Conservation (phyloP, 371 early-diverging fungal species). For the Batkoa obscura region DNA sequence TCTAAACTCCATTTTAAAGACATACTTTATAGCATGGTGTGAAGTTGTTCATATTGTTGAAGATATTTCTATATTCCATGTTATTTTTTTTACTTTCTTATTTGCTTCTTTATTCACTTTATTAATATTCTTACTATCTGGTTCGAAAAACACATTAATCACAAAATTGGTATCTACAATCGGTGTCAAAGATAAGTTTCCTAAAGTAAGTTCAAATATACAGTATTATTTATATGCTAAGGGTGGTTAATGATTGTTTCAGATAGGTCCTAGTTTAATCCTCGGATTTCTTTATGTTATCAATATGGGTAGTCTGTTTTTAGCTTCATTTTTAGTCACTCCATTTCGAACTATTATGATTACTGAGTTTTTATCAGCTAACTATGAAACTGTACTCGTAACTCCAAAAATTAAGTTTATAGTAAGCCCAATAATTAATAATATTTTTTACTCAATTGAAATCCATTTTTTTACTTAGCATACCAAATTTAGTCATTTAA, state of each 20-base stretch:
- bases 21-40: not conserved
- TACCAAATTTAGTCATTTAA: not conserved
- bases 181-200: not conserved
- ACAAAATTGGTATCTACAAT: not conserved
- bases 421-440: not conserved
- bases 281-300: conserved; percentile 1
- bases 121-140: not conserved
- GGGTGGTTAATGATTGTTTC: too few relatives aligned
- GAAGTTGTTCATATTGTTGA: not conserved
- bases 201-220: conserved; percentile 1
- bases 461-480: not conserved
- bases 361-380: not conserved
- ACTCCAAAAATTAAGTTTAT: not conserved
- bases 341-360: not conserved
- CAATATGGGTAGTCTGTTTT: not conserved
- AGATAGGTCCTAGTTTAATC: not conserved
- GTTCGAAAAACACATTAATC: not conserved
- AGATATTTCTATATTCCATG: not conserved
- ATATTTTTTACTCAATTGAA: not conserved
- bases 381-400: too few relatives aligned
- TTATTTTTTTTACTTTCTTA: not conserved
- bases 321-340: conserved; percentile 1
- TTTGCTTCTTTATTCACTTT: not conserved
- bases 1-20: not conserved
- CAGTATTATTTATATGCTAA: not conserved